Conservation (phyloP, 192 early-diverging fungal genomes). For the Phycomyces blakesleeanus region DNA sequence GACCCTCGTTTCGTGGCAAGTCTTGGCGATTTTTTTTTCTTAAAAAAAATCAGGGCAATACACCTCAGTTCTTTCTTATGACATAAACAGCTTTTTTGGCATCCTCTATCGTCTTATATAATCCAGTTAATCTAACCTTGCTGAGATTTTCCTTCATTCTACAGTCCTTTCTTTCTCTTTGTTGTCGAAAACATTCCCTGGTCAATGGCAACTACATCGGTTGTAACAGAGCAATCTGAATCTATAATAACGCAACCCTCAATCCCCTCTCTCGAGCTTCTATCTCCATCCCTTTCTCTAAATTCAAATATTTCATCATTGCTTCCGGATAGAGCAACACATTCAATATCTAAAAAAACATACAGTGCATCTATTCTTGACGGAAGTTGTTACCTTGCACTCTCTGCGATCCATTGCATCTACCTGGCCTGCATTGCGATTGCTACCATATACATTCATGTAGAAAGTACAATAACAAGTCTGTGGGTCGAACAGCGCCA, state of each 20-base stretch:
- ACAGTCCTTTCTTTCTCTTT: too few species aligned
- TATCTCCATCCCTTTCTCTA: neutral
- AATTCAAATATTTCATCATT: neutral
- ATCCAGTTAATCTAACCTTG: too few species aligned
- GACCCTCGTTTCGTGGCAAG: too few species aligned
- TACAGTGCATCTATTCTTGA: neutral
- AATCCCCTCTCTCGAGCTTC: neutral
- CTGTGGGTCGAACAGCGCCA: neutral
- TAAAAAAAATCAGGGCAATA: too few species aligned
- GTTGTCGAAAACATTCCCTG: too few species aligned
- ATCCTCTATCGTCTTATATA: too few species aligned
- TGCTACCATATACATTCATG: neutral
- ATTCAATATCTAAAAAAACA: neutral
- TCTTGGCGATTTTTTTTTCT: too few species aligned
- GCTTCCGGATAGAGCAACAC: neutral
- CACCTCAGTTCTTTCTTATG: too few species aligned
- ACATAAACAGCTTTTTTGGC: too few species aligned
- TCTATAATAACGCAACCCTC: neutral
- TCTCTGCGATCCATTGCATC: conserved; percentile 2
- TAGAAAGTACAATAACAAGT: neutral
- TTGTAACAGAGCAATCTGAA: conserved; percentile 1
- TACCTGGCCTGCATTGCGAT: conserved; percentile 4
- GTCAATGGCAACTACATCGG: neutral
- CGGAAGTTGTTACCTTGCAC: neutral
- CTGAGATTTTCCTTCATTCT: too few species aligned